Conservation (phyloP, 768 basidiomycete genomes). For the Pleurotus tuoliensis region DNA sequence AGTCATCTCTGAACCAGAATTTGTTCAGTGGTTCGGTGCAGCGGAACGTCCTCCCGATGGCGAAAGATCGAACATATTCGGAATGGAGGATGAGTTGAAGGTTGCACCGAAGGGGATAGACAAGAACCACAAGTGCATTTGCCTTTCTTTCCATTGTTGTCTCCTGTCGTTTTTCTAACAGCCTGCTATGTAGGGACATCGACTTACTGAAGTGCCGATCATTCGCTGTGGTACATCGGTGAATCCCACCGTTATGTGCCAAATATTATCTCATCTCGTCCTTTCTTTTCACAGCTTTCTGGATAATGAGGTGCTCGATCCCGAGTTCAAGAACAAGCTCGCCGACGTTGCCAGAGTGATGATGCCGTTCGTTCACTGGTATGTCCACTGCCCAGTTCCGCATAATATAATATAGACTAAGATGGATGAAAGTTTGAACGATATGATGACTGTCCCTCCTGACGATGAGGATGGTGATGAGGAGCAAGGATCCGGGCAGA, state of each 20-base stretch:
- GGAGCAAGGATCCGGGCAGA: background rate
- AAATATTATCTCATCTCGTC: background rate
- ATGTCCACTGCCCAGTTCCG: constrained; percentile 15
- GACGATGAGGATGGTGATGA: constrained; percentile 22
- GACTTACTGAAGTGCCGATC: constrained; percentile 85
- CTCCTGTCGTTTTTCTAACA: background rate
- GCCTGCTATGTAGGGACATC: constrained; percentile 60
- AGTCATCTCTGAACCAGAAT: constrained; percentile 63
- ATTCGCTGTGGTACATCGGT: constrained; percentile 67
- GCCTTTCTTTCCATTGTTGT: constrained; percentile 7
- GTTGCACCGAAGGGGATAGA: constrained; percentile 86
- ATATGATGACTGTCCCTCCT: constrained; percentile 58
- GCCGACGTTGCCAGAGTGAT: constrained; percentile 50
- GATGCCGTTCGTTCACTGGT: constrained; percentile 81
- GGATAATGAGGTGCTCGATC: constrained; percentile 67
- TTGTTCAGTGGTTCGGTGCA: constrained; percentile 75
- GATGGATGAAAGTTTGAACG: constrained; percentile 52
- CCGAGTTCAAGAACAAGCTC: constrained; percentile 64
- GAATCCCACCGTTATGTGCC: constrained; percentile 13
- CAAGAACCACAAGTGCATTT: constrained; percentile 69
- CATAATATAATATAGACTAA: background rate
- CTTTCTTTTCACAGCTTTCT: constrained; percentile 47
- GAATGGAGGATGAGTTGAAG: constrained; percentile 84
- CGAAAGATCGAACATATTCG: constrained; percentile 74
- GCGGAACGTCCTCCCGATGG: constrained; percentile 61